A percentile compares a stretch with the other conserved stretches of the same genome.
Conservation (phyloP, 257 asterid species). For the Fraxinus quadrangulata region DNA sequence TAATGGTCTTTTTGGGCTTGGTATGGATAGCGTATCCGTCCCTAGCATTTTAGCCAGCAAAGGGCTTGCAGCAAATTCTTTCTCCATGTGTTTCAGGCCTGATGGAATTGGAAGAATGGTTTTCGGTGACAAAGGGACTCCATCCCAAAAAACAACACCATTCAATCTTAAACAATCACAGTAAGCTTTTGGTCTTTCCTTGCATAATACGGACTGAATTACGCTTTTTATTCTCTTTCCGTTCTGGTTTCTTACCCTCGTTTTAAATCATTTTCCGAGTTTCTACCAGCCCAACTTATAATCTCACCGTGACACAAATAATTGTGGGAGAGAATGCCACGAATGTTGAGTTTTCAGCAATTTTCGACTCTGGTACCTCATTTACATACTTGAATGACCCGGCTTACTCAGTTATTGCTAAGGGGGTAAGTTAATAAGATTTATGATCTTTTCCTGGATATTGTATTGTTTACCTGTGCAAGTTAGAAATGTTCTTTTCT, state of each 20-base stretch:
- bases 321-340: slow-evolving; percentile 55
- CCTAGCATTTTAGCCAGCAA: slow-evolving; percentile 79
- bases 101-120: slow-evolving; percentile 87
- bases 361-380: slow-evolving; percentile 96
- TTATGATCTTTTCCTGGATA: not conserved
- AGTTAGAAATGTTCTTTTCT: slow-evolving; percentile 15
- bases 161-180: slow-evolving; percentile 57
- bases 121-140: slow-evolving; percentile 86
- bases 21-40: slow-evolving; percentile 68
- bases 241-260: slow-evolving; percentile 34
- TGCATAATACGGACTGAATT: not conserved
- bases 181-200: slow-evolving; percentile 43
- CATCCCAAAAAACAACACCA: slow-evolving; percentile 67
- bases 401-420: slow-evolving; percentile 60
- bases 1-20: slow-evolving; percentile 94
- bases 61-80: slow-evolving; percentile 85
- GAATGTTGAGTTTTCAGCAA: slow-evolving; percentile 57
- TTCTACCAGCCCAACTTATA: slow-evolving; percentile 70
- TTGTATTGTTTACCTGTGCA: not conserved
- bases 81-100: slow-evolving; percentile 91
- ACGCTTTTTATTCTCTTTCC: slow-evolving; percentile 34
- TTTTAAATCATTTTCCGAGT: not conserved
- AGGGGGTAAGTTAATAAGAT: slow-evolving; percentile 50
- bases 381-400: slow-evolving; percentile 88
- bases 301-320: slow-evolving; percentile 71